Base-by-base conservation (phyloP, 352 stramenopile genomes). In the Pythium rhizo-oryzae region DNA sequence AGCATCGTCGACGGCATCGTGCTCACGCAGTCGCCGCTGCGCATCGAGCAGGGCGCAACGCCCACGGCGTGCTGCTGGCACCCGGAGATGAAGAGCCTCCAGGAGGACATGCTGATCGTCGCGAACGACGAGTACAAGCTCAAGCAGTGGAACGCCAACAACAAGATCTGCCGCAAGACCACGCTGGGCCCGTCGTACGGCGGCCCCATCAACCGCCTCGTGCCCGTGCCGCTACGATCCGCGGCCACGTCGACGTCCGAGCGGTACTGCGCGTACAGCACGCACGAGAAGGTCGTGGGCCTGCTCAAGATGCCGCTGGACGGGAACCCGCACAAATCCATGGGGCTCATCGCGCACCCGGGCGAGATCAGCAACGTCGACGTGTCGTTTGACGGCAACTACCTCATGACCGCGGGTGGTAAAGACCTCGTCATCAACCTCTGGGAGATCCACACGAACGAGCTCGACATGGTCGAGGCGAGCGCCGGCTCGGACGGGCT, bases 121-220 rank as follows among this genome's bases (percentile, higher is more conserved):
- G 93, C 89, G 2, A 98, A 97, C 71, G 82, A 93, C 49, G 94
- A 98, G 63, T 98, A 97, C 76, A 98, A 98, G 74, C 65, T 98
- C 53, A 98, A 97, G 77, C 78, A 96, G 51, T 98, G 91, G 89
- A 97, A 97, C 67, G 80, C 82, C 47, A 87, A 92, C 73, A 97
- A 94, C 70, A 96, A 97, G 58, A 91, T 82, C 12, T 98, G 91
- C 67, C 84, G 94, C 11, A 91, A 91, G 72, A 98, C 93, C 0
- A 91, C 85, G 24, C 78, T 98, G 11, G 89, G 89, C 0, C 94
- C 94, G 8, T 96, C 87, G 4, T 98, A 96, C 63, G 93, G 92
- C 23, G 88, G 90, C 0, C 92, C 94, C 6, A 90, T 98, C 68
- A 97, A 94, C 56, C 76, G 75, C 4, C 71, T 97, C 18, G 67